Evolutionary conservation across 2,329 filamentous ascomycete genomes (phyloP), one percentile per base, ranked within the genome.

Genomic region (Rasamsonia emersonii): DNA sequence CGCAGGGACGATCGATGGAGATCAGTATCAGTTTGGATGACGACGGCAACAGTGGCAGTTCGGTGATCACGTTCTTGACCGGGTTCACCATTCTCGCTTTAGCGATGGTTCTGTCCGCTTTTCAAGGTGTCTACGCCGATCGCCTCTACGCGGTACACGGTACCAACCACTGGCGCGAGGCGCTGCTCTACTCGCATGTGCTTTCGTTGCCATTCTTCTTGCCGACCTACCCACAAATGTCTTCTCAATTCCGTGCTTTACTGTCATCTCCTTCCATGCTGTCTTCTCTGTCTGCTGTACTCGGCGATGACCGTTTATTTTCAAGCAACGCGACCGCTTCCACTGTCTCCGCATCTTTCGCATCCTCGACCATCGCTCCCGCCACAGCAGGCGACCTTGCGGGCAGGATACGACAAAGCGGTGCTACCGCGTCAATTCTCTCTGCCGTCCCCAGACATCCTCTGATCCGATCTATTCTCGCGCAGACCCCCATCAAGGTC

Each of bases 91-190:
- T 98, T 30, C 73, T 98, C 10, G 83, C 93, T 27, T 56, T 93
- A 21, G 91, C 91, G 1, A 91, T 98, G 61, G 62, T 93, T 4
- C 72, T 96, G 14, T 93, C 86, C 5, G 86, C 91, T 14, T 82
- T 88, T 50, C 95, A 96, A 81, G 91, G 91, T 4, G 73, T 95
- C 18, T 96, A 94, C 56, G 89, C 89, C 0, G 88, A 98, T 56
- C 78, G 86, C 44, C 85, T 88, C 1, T 98, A 96, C 63, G 73
- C 73, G 37, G 73, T 72, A 35, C 86, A 94, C 57, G 86, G 88
- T 4, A 82, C 61, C 13, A 54, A 83, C 18, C 82, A 91, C 56
- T 96, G 91, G 86, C 82, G 81, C 46, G 91, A 96, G 58, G 94
- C 94, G 44, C 71, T 98, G 9, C 96, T 98, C 64, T 98, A 96